Percentiles rank a stretch among this genome's conserved stretches.
Evolutionary conservation across 768 basidiomycete genomes (phyloP).

Genomic region (Suillus fuscotomentosus): DNA sequence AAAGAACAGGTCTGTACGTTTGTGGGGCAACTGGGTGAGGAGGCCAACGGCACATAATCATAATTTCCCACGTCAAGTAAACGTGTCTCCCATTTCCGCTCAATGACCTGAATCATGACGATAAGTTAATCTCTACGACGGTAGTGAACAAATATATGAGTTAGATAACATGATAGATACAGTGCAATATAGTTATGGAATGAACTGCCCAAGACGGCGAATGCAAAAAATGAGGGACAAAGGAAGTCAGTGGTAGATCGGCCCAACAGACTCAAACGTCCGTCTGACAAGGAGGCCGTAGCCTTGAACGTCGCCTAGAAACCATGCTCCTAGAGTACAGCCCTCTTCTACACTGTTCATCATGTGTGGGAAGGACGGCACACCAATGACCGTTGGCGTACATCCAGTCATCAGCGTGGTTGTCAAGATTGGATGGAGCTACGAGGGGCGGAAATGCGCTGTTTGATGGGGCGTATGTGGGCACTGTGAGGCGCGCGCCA

Average conservation of each 20-base stretch:
- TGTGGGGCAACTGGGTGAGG: neutral
- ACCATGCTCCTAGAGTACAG: conserved; percentile 38
- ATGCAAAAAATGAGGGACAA: neutral
- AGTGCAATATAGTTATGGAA: neutral
- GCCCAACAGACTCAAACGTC: neutral
- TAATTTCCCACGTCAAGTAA: neutral
- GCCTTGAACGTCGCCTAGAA: conserved; percentile 3
- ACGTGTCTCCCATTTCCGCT: conserved; percentile 1
- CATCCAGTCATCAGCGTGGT: conserved; percentile 40
- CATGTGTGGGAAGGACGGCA: conserved; percentile 43
- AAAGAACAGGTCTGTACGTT: neutral
- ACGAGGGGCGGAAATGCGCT: conserved; percentile 44
- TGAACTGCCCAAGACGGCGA: neutral
- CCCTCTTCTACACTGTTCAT: conserved; percentile 45
- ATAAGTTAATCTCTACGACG: too few relatives aligned
- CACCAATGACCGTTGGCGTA: conserved; percentile 56
- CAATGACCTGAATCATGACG: neutral
- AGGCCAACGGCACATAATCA: neutral
- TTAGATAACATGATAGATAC: conserved; percentile 4
- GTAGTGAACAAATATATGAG: neutral
- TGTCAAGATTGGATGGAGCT: conserved; percentile 18
- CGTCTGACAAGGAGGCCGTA: conserved; percentile 6
- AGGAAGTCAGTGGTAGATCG: neutral
- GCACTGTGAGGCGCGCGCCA: conserved; percentile 49
- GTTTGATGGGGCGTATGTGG: conserved; percentile 46